Percentiles rank a stretch among this genome's conserved stretches.
Evolutionary conservation across 2,329 filamentous ascomycete genomes (phyloP).

Genomic region (Colletotrichum truncatum): DNA sequence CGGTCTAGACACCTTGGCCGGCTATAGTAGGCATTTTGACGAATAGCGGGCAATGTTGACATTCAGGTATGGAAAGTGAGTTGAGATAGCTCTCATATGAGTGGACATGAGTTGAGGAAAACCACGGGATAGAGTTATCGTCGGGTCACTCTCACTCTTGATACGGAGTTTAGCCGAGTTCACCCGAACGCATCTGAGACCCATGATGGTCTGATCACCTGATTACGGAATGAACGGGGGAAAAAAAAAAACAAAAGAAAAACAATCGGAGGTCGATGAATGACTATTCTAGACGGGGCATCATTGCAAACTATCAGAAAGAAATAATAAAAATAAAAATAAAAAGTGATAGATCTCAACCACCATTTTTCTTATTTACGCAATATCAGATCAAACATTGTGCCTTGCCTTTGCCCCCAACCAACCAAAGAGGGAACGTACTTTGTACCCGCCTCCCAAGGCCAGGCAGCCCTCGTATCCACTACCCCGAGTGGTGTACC

Average conservation of each 20-base stretch:
- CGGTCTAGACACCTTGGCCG: too few species aligned
- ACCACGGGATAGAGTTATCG: slow-evolving; percentile 7
- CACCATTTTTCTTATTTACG: slow-evolving; percentile 5
- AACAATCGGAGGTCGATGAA: not conserved
- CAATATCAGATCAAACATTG: slow-evolving; percentile 2
- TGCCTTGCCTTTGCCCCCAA: not conserved
- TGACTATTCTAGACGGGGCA: not conserved
- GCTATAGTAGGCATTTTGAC: too few species aligned
- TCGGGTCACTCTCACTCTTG: not conserved
- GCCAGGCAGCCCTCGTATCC: slow-evolving; percentile 23
- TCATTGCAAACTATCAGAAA: not conserved
- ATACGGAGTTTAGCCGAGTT: slow-evolving; percentile 23
- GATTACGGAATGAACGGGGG: not conserved
- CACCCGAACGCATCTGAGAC: slow-evolving; percentile 5
- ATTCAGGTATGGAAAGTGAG: not conserved
- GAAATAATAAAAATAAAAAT: too few species aligned
- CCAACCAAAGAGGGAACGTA: too few species aligned
- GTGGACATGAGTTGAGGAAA: not conserved
- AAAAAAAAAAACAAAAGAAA: not conserved
- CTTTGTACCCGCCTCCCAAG: not conserved
- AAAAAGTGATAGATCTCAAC: not conserved
- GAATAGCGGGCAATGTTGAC: too few species aligned
- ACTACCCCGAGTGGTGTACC: slow-evolving; percentile 21
- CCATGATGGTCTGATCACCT: slow-evolving; percentile 1
- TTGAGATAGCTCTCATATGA: rapidly evolving